Conservation (phyloP, 257 asterid species). For the Striga asiatica region DNA sequence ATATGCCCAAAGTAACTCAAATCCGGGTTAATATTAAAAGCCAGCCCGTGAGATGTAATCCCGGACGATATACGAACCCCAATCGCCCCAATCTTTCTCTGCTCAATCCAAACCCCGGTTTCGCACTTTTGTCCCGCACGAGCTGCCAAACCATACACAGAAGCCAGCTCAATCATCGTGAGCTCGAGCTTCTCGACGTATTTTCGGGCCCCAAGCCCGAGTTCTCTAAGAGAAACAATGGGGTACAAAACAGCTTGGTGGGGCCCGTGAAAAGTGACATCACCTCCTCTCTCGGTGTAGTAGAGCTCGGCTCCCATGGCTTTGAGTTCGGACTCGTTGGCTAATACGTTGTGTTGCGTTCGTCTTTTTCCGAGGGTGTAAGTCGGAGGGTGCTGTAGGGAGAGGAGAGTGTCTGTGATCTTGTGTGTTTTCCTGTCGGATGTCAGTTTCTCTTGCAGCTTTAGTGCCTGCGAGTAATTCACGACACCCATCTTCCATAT, state of each 20-base stretch:
- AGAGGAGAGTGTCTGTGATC: constrained; percentile 37
- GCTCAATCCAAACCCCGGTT: constrained; percentile 67
- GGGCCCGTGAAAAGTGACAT: constrained; percentile 73
- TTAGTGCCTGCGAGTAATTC: constrained; percentile 46
- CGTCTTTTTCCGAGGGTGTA: constrained; percentile 67
- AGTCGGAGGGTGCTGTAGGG: constrained; percentile 70
- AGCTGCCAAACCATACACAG: constrained; percentile 47
- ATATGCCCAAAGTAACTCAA: constrained; percentile 57
- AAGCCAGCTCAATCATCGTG: constrained; percentile 57
- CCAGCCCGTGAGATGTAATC: constrained; percentile 64
- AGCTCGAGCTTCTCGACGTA: constrained; percentile 61
- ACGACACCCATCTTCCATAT: constrained; percentile 56
- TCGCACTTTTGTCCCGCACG: constrained; percentile 38
- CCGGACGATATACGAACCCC: constrained; percentile 63
- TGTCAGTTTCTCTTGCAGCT: constrained; percentile 48
- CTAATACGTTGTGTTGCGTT: constrained; percentile 45
- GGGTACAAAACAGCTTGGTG: constrained; percentile 67
- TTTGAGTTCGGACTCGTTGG: constrained; percentile 44
- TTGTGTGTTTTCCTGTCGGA: constrained; percentile 38
- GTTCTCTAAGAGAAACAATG: constrained; percentile 42
- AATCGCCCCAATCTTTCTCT: constrained; percentile 56
- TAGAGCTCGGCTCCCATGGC: constrained; percentile 55
- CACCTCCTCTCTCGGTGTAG: constrained; percentile 71
- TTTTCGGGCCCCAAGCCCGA: constrained; percentile 59
- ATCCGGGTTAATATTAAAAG: constrained; percentile 64